Evolutionary conservation across 768 basidiomycete genomes (phyloP), one percentile per base, ranked within the genome.

Genomic region (Rhodosporidiobolus sp.): DNA sequence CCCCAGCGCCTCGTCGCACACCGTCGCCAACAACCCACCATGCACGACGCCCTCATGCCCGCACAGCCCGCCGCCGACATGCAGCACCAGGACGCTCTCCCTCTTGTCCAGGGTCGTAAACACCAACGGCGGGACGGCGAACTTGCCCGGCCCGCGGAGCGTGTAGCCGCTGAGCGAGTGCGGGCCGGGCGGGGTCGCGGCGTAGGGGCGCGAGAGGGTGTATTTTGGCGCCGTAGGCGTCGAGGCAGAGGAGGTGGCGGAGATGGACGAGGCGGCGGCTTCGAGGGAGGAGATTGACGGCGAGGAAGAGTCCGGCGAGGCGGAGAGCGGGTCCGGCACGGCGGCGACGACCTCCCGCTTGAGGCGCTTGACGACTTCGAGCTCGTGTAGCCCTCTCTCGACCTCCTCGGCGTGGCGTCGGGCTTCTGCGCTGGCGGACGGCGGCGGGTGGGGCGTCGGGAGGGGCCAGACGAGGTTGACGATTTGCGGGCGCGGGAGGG

Each of bases 11-110:
- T 99, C 95, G 74, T 99, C 95, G 66, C 96, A 80, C 26, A 98
- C 81, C 3, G 93, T 96, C 50, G 94, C 92, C 28, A 98, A 83
- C 69, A 98, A 78, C 2, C 95, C 95, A 0, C 95, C 95, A 77
- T 99, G 95, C 5, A 97, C 83, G 72, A 99, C 93, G 0, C 95
- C 95, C 58, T 77, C 71, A 52, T 75, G 82, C 5, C 83, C 94
- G 78, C 95, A 98, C 63, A 98, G 73, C 4, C 88, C 90, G 53
- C 90, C 82, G 3, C 95, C 95, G 4, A 96, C 83, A 77, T 97
- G 95, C 3, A 94, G 66, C 70, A 96, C 83, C 10, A 87, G 83
- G 35, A 87, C 78, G 17, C 86, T 86, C 81, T 92, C 91, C 19
- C 84, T 84, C 79, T 93, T 91, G 81, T 96, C 92, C 66, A 83